Evolutionary conservation across 345 rosid species (phyloP), one percentile per base, ranked within the genome.

Genomic region (Microcos paniculata): DNA sequence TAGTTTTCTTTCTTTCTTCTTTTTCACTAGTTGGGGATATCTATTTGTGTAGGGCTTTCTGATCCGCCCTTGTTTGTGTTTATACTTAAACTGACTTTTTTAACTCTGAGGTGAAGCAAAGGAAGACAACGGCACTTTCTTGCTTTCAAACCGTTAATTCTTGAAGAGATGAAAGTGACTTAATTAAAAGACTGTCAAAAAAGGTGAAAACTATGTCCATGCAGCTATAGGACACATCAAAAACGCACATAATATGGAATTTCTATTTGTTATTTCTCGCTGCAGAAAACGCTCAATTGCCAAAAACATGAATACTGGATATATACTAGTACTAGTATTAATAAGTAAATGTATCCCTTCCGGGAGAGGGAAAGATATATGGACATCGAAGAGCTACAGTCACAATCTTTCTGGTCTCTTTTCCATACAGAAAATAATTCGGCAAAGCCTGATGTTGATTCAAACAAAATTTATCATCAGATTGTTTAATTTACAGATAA

Each of bases 131-230:
- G 0, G 38, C n/a, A 30, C 9, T 62, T 56, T 19, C 21, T 26
- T 35, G 58, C 53, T 71, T 61, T 59, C 58, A 52, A 70, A 65
- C 72, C 55, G 33, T 70, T 70, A 46, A 64, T 62, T 19, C 16
- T 8, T 46, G 45, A 40, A 33, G 71, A 55, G 45, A 56, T n/a
- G n/a, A n/a, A 76, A 57, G 23, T 56, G 74, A 46, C 62, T 62
- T 68, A 48, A 76, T n/a, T n/a, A n/a, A n/a, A n/a, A 71, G 43
- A 64, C 77, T 42, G 73, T 63, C 8, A 49, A 77, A 79, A 76
- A 77, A n/a, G 66, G 86, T 71, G n/a, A 80, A 78, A 81, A 70
- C 71, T 18, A 77, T 84, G 74, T 63, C 56, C 28, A 69, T 82
- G n/a, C n/a, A n/a, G n/a, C 84, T 31, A 12, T 64, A 15, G 76